phyloP scores from a whole-genome alignment of 73 alveolate genomes.

The Uronychia binucleata region DNA sequence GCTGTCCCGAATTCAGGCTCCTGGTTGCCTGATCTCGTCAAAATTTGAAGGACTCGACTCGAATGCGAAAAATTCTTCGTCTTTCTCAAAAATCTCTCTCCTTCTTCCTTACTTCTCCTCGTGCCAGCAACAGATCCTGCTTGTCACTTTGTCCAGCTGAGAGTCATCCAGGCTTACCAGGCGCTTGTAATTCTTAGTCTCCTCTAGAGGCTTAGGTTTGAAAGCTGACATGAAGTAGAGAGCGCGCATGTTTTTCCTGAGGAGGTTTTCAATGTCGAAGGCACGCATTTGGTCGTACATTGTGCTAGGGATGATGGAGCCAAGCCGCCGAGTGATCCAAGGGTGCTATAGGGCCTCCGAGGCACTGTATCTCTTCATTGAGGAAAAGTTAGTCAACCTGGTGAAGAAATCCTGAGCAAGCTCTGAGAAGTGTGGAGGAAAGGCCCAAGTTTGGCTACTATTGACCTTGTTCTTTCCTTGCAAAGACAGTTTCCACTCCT shows the following conservation, averaged over 20 bases:
- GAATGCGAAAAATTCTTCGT: constrained; percentile 34
- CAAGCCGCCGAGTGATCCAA: constrained; percentile 69
- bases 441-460: neutral
- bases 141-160: constrained; percentile 29
- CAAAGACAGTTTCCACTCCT: constrained; percentile 19
- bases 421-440: neutral
- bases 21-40: constrained; percentile 1
- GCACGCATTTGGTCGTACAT: constrained; percentile 54
- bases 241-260: neutral
- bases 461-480: constrained; percentile 49
- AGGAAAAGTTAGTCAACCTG: constrained; percentile 63
- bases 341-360: constrained; percentile 74
- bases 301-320: constrained; percentile 65
- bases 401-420: constrained; percentile 68
- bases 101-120: constrained; percentile 14
- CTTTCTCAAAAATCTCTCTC: constrained; percentile 19
- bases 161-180: neutral
- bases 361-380: constrained; percentile 68
- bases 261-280: constrained; percentile 17
- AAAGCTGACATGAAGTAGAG: neutral
- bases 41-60: constrained; percentile 42
- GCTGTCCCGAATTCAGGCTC: no score
- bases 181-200: neutral
- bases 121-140: constrained; percentile 42
- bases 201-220: neutral